Evolutionary conservation across 495 filamentous ascomycete species (phyloP).

Genomic region (Penicillium silybi): DNA sequence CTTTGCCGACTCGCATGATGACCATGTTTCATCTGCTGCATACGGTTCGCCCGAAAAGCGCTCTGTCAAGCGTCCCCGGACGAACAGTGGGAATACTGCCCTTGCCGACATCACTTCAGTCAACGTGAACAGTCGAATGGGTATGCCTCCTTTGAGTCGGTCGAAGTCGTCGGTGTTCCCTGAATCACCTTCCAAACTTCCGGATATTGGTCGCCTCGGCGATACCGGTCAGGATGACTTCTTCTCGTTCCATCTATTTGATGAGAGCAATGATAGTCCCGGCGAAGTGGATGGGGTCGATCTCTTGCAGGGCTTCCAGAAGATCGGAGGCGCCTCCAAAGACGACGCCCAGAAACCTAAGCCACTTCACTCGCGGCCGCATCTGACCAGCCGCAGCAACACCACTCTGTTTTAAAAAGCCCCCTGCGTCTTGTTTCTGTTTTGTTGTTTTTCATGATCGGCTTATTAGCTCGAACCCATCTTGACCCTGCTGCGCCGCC

Average conservation of each 20-base stretch:
- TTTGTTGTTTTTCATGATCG: neutral
- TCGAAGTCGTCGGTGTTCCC: slow-evolving; percentile 44
- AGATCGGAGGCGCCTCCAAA: slow-evolving; percentile 62
- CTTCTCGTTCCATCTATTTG: slow-evolving; percentile 56
- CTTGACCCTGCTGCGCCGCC: neutral
- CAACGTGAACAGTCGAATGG: slow-evolving; percentile 47
- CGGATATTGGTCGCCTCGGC: slow-evolving; percentile 53
- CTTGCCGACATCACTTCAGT: slow-evolving; percentile 63
- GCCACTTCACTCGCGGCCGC: slow-evolving; percentile 34
- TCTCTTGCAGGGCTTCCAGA: slow-evolving; percentile 84
- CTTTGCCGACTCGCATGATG: slow-evolving; percentile 59
- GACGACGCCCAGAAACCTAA: slow-evolving; percentile 28
- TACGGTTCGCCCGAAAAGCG: slow-evolving; percentile 75
- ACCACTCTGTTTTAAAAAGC: slow-evolving; percentile 42
- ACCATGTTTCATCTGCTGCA: slow-evolving; percentile 46
- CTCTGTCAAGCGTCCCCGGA: slow-evolving; percentile 58
- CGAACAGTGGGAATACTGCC: slow-evolving; percentile 48
- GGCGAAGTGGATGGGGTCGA: slow-evolving; percentile 69
- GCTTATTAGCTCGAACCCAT: neutral
- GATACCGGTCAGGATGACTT: slow-evolving; percentile 57
- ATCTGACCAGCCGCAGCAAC: slow-evolving; percentile 37
- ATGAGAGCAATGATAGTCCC: slow-evolving; percentile 48
- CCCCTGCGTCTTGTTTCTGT: neutral
- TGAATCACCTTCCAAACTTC: slow-evolving; percentile 43
- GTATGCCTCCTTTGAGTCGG: slow-evolving; percentile 32